Percentiles rank a stretch among this genome's conserved stretches.
Evolutionary conservation across 139 green algal species (phyloP).

Genomic region (Marvania coccoides): DNA sequence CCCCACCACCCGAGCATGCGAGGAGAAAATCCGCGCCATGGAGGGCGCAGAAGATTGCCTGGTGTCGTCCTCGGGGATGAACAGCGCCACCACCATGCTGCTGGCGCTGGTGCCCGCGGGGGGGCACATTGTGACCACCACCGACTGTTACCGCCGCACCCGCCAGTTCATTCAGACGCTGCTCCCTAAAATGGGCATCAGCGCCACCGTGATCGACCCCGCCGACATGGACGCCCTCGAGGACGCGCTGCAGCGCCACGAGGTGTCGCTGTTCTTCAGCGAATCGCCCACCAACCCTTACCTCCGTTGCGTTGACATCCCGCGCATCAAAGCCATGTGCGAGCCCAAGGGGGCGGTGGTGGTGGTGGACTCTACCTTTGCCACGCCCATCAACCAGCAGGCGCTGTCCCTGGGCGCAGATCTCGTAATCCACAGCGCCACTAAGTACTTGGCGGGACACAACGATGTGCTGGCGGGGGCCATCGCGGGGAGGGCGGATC

Average conservation of each 20-base stretch:
- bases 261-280: constrained; percentile 91
- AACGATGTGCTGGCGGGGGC: constrained; percentile 95
- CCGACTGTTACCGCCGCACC: constrained; percentile 98
- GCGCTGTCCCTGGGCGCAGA: constrained; percentile 85
- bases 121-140: constrained; percentile 98
- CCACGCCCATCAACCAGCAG: constrained; percentile 86
- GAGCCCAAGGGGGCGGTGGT: constrained; percentile 62
- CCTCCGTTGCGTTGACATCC: constrained; percentile 95
- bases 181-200: constrained; percentile 95
- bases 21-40: constrained; percentile 94
- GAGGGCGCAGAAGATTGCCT: constrained; percentile 96
- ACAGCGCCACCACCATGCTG: constrained; percentile 96
- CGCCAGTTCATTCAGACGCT: constrained; percentile 98
- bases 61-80: constrained; percentile 91
- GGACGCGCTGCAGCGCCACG: constrained; percentile 54
- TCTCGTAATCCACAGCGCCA: constrained; percentile 96
- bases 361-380: constrained; percentile 95
- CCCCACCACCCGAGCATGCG: constrained; percentile 76
- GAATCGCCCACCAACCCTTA: constrained; percentile 99
- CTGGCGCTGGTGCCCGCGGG: constrained; percentile 90
- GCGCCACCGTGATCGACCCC: constrained; percentile 90
- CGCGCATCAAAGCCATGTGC: constrained; percentile 71
- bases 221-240: constrained; percentile 79
- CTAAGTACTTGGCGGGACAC: constrained; percentile 98
- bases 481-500: constrained; percentile 68